These are phyloP conservation scores for Xylaria sp. DNA, from an alignment of 495 filamentous ascomycete species.

Conservation along the genomic window DNA sequence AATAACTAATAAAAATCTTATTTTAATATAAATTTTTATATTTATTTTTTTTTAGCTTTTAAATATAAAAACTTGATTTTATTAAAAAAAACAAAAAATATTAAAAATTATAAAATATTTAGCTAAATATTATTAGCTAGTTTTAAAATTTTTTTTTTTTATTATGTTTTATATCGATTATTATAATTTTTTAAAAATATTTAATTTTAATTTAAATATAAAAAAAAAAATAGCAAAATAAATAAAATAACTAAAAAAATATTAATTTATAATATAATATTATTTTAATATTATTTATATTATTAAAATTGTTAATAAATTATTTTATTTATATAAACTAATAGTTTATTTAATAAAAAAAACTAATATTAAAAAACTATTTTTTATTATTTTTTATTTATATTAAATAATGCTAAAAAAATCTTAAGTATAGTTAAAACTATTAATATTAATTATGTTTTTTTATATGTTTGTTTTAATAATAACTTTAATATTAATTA, in stretches of 20 bases:
- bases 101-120: background rate
- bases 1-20: conserved; percentile 12
- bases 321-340: background rate
- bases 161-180: conserved; percentile 9
- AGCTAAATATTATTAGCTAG: conserved; percentile 1
- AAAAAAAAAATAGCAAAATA: background rate
- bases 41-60: conserved; percentile 3
- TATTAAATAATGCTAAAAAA: background rate
- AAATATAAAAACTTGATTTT: background rate
- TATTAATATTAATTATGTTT: background rate
- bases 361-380: background rate
- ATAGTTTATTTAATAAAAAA: background rate
- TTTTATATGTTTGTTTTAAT: background rate
- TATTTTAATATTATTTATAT: background rate
- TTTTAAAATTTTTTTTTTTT: background rate
- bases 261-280: conserved; percentile 1
- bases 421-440: background rate
- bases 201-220: background rate
- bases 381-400: background rate
- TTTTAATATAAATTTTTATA: background rate
- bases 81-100: background rate
- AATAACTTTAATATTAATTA: background rate
- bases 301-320: conserved; percentile 10
- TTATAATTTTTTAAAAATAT: no score
- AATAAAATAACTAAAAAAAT: conserved; percentile 9